Evolutionary conservation across 1,139 yeast genomes (phyloP).

Genomic region (Candida neerlandica): DNA sequence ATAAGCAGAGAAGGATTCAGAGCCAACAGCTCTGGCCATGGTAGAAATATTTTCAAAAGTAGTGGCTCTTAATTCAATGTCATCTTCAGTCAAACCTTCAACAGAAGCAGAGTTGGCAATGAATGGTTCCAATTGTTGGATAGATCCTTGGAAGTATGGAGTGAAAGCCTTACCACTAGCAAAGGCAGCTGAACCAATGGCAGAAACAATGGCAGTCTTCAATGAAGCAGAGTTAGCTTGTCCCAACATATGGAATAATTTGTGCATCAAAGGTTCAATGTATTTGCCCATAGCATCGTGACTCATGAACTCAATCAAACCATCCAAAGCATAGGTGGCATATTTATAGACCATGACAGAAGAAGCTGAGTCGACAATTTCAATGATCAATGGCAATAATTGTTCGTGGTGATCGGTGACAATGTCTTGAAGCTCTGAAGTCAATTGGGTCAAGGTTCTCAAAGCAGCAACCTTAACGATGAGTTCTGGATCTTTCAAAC

Average conservation of each 20-base stretch:
- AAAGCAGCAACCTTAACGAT: constrained; percentile 86
- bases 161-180: constrained; percentile 87
- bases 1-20: constrained; percentile 79
- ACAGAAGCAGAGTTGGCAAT: constrained; percentile 62
- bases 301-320: constrained; percentile 87
- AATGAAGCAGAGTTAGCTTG: constrained; percentile 66
- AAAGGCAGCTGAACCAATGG: constrained; percentile 95
- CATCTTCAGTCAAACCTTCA: constrained; percentile 77
- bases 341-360: constrained; percentile 84
- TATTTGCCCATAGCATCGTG: constrained; percentile 82
- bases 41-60: constrained; percentile 93
- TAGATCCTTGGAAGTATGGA: constrained; percentile 83
- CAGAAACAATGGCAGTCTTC: constrained; percentile 89
- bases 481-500: constrained; percentile 76
- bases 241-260: constrained; percentile 80
- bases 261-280: constrained; percentile 87
- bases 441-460: constrained; percentile 75
- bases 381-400: constrained; percentile 83
- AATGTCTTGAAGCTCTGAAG: constrained; percentile 81
- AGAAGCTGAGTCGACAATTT: constrained; percentile 83
- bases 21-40: constrained; percentile 96
- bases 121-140: constrained; percentile 79
- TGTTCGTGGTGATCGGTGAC: constrained; percentile 82
- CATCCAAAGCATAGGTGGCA: constrained; percentile 90
- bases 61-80: constrained; percentile 83